Evolutionary conservation across 352 stramenopile genomes (phyloP).

Genomic region (Globisporangium barbulae): DNA sequence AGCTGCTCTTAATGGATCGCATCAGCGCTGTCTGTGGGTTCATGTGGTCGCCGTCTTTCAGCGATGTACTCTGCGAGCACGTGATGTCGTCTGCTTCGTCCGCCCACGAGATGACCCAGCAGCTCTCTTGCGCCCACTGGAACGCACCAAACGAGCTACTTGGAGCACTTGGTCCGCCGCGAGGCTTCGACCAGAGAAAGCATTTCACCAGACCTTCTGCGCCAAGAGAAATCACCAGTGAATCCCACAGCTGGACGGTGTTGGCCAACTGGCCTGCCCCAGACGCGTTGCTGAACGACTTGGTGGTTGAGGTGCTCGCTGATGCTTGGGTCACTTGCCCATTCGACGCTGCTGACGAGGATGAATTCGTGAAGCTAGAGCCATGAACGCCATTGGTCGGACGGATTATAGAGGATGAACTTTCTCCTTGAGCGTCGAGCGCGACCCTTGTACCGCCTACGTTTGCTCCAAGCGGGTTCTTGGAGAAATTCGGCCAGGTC

Average conservation of each 20-base stretch:
- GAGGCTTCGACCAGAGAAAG: constrained; percentile 76
- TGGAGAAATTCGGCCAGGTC: constrained; percentile 2
- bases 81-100: constrained; percentile 82
- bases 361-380: constrained; percentile 9
- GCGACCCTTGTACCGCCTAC: not conserved
- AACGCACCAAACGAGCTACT: constrained; percentile 25
- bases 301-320: constrained; percentile 4
- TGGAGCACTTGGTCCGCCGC: constrained; percentile 19
- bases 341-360: not conserved
- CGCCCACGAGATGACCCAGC: constrained; percentile 84
- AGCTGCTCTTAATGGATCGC: constrained; percentile 77
- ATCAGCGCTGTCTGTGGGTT: constrained; percentile 77
- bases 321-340: not conserved
- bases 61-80: constrained; percentile 77
- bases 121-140: constrained; percentile 74
- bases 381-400: not conserved
- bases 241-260: constrained; percentile 46
- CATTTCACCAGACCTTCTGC: constrained; percentile 76
- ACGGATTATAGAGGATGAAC: not conserved
- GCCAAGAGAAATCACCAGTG: constrained; percentile 69
- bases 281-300: constrained; percentile 9
- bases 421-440: not conserved
- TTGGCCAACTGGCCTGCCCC: not conserved
- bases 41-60: constrained; percentile 82
- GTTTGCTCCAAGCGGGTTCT: constrained; percentile 2